Percentiles rank a stretch among this genome's conserved stretches.
phyloP scores from a whole-genome alignment of 2,329 filamentous ascomycete species.

The Falciphora oryzae region DNA sequence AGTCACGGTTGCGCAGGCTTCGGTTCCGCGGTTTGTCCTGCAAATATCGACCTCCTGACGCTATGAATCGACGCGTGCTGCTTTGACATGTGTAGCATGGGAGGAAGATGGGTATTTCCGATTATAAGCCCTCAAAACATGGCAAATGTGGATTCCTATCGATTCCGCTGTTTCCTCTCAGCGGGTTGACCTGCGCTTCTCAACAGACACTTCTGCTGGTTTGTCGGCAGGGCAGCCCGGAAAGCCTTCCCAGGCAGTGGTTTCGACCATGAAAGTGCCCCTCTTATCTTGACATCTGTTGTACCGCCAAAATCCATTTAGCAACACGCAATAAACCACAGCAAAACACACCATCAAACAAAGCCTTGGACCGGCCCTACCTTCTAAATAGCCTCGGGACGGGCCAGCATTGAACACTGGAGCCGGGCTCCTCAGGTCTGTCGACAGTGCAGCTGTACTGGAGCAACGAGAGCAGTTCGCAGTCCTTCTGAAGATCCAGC shows the following conservation, averaged over 20 bases:
- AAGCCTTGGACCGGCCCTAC: slow-evolving; percentile 32
- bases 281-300: slow-evolving; percentile 53
- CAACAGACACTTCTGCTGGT: neutral
- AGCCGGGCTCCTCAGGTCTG: slow-evolving; percentile 37
- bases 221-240: slow-evolving; percentile 14
- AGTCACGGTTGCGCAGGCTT: neutral
- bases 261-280: slow-evolving; percentile 55
- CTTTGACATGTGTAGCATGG: neutral
- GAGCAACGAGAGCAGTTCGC: slow-evolving; percentile 51
- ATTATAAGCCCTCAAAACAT: neutral
- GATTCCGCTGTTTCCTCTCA: neutral
- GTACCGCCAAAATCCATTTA: neutral
- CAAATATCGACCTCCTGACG: neutral
- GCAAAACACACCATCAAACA: neutral
- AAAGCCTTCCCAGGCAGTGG: slow-evolving; percentile 53
- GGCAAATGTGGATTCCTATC: neutral
- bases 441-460: slow-evolving; percentile 56
- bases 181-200: neutral
- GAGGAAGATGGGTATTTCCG: neutral
- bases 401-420: slow-evolving; percentile 48
- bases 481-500: slow-evolving; percentile 45
- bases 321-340: slow-evolving; percentile 7
- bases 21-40: neutral
- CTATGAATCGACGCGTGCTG: neutral
- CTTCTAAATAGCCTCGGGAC: slow-evolving; percentile 54